phyloP scores from a whole-genome alignment of 768 basidiomycete genomes.

The Tulasnella sp. region DNA sequence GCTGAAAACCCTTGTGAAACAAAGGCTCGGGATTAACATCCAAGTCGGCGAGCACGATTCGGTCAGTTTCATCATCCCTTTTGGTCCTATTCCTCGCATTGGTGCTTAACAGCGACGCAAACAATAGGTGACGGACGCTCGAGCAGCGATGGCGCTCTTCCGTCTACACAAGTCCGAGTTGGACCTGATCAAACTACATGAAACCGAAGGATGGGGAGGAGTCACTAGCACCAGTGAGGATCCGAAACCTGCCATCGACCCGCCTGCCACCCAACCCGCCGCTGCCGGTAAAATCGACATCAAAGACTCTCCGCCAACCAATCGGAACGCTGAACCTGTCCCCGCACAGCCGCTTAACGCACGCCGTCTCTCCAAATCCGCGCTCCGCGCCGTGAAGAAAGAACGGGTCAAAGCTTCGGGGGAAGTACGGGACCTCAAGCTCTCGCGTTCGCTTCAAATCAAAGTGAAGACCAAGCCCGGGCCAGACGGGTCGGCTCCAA shows the following conservation, averaged over 20 bases:
- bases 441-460: not conserved
- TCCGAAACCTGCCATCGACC: not conserved
- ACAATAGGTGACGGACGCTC: constrained; percentile 73
- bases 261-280: not conserved
- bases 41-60: constrained; percentile 86
- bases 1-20: constrained; percentile 64
- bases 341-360: not conserved
- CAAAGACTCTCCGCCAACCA: not conserved
- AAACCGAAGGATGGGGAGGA: not conserved
- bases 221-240: not conserved
- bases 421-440: not conserved
- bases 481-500: not conserved
- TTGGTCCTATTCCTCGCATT: not conserved
- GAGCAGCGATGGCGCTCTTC: constrained; percentile 92
- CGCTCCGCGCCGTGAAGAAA: not conserved
- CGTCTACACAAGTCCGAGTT: constrained; percentile 39
- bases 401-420: not conserved
- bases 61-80: constrained; percentile 36
- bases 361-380: not conserved
- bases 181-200: not conserved
- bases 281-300: not conserved
- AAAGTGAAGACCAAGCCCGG: not conserved
- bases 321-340: not conserved
- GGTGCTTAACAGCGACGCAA: not conserved
- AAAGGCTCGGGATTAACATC: constrained; percentile 69